Conservation (phyloP, 805 yeast species). For the Deakozyma indianensis region DNA sequence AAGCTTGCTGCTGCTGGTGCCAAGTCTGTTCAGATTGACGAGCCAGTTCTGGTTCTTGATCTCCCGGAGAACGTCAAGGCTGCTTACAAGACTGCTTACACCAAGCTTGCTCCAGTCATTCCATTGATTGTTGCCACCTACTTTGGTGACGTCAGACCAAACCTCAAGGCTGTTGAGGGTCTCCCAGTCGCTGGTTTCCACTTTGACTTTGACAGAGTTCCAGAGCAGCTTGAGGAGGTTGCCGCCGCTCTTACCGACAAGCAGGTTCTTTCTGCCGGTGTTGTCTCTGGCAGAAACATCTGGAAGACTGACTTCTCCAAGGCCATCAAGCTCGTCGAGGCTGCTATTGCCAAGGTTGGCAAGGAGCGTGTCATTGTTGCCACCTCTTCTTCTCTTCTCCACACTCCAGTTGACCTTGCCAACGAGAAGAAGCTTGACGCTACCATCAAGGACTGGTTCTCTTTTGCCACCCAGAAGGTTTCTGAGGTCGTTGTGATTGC, state of each 20-base stretch:
- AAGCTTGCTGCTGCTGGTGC: constrained; percentile 94
- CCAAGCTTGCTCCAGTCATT: constrained; percentile 49
- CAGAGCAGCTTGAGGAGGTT: constrained; percentile 88
- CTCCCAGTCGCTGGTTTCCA: constrained; percentile 93
- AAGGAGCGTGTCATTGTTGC: constrained; percentile 65
- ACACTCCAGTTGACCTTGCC: constrained; percentile 94
- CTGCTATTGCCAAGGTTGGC: constrained; percentile 78
- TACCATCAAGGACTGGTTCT: constrained; percentile 93
- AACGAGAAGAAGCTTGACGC: constrained; percentile 85
- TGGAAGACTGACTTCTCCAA: constrained; percentile 94
- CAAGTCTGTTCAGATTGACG: constrained; percentile 88
- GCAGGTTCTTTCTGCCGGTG: constrained; percentile 88
- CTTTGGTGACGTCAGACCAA: constrained; percentile 98
- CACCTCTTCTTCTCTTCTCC: constrained; percentile 92
- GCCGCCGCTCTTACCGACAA: constrained; percentile 46
- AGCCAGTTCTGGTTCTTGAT: constrained; percentile 92
- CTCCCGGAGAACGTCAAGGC: constrained; percentile 70
- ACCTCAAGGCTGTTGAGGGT: constrained; percentile 74
- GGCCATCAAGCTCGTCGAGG: constrained; percentile 68
- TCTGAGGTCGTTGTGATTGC: constrained; percentile 83
- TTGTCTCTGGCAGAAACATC: constrained; percentile 97
- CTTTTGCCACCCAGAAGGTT: constrained; percentile 95
- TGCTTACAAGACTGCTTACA: constrained; percentile 82
- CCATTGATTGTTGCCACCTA: constrained; percentile 73
- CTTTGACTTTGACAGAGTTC: constrained; percentile 90